phyloP scores from a whole-genome alignment of 1,284 basidiomycete species.

The Stereum hirsutum region DNA sequence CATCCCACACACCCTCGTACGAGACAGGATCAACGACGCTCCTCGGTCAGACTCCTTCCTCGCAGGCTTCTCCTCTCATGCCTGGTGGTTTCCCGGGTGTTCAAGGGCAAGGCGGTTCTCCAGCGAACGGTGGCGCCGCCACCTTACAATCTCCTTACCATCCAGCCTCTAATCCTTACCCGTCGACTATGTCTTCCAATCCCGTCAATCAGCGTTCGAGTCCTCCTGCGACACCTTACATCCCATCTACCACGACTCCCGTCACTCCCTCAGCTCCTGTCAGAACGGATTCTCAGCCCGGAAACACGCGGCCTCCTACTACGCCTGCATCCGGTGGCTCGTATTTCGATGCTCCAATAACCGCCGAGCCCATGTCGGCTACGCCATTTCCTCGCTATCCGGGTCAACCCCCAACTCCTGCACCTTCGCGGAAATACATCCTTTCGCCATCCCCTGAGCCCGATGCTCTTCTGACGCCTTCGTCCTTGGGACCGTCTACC shows the following conservation, averaged over 20 bases:
- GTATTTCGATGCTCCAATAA: background rate
- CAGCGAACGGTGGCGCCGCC: too few relatives aligned
- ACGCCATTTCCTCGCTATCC: background rate
- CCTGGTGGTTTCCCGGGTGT: slow-evolving; percentile 6
- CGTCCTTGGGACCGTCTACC: slow-evolving; percentile 10
- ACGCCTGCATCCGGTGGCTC: slow-evolving; percentile 1
- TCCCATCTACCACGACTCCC: slow-evolving; percentile 3
- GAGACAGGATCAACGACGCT: slow-evolving; percentile 14
- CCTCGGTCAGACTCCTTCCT: slow-evolving; percentile 12
- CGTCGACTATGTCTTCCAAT: background rate
- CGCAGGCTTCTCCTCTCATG: slow-evolving; percentile 10
- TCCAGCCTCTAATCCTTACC: background rate
- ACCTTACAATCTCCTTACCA: background rate
- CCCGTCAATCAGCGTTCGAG: background rate
- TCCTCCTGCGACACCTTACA: background rate
- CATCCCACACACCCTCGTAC: slow-evolving; percentile 11
- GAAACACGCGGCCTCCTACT: background rate
- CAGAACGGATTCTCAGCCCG: slow-evolving; percentile 10
- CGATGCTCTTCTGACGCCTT: slow-evolving; percentile 11
- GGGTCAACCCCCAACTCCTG: slow-evolving; percentile 6
- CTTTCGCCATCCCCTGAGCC: slow-evolving; percentile 12
- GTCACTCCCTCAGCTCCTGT: slow-evolving; percentile 1
- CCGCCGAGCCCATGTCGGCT: slow-evolving; percentile 1
- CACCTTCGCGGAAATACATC: slow-evolving; percentile 3
- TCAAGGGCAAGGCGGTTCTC: too few relatives aligned